A percentile compares a stretch with the other conserved stretches of the same genome.
phyloP scores from a whole-genome alignment of 2,329 filamentous ascomycete genomes.

The Elsinoe batatas region DNA sequence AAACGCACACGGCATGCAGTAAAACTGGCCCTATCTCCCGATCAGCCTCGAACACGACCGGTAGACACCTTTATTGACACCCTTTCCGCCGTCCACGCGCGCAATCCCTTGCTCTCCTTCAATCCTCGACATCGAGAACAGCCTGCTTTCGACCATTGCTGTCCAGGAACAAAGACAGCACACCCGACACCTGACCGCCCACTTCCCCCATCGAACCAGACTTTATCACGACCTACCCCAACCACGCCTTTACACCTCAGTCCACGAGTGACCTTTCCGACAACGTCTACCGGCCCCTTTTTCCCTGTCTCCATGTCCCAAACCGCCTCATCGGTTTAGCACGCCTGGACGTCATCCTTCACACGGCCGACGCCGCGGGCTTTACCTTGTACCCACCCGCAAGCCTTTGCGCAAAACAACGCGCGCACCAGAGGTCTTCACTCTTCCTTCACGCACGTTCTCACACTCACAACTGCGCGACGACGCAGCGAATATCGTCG shows the following conservation, averaged over 20 bases:
- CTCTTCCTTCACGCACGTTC: background rate
- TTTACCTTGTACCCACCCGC: background rate
- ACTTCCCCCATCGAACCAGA: constrained; percentile 4
- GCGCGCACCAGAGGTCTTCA: constrained; percentile 1
- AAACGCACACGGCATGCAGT: background rate
- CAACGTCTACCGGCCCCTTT: constrained; percentile 8
- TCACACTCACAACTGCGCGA: background rate
- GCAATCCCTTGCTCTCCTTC: constrained; percentile 4
- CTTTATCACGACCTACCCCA: constrained; percentile 7
- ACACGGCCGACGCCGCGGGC: background rate
- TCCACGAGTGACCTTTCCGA: constrained; percentile 5
- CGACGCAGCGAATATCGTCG: constrained; percentile 20
- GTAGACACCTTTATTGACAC: constrained; percentile 6
- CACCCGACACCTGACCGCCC: background rate
- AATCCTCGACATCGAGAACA: background rate
- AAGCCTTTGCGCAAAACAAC: constrained; percentile 9
- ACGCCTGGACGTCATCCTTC: constrained; percentile 11
- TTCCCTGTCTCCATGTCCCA: constrained; percentile 8
- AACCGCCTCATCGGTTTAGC: constrained; percentile 9
- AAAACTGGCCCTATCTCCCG: constrained; percentile 5
- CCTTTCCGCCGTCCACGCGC: constrained; percentile 6
- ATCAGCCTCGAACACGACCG: constrained; percentile 6
- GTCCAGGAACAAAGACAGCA: background rate
- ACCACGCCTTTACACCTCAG: background rate
- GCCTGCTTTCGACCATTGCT: constrained; percentile 10